Evolutionary conservation across 805 yeast genomes (phyloP).

Genomic region (Ogataea philodendri): DNA sequence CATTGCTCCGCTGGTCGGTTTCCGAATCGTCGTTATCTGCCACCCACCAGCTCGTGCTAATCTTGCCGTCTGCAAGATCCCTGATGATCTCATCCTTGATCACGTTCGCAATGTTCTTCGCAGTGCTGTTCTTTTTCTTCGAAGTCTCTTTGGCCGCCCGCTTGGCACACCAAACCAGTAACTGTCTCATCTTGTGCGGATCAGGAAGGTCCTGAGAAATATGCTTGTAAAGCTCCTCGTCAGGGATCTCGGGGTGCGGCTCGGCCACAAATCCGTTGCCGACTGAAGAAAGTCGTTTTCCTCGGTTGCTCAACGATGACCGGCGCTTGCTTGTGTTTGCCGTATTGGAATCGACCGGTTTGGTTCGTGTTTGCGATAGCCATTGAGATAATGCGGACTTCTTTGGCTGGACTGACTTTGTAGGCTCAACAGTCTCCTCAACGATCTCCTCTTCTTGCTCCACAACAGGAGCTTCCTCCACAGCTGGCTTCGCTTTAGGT

Average conservation of each 20-base stretch:
- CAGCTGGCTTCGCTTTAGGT: no score
- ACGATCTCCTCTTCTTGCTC: no score
- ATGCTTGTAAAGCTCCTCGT: conserved; percentile 56
- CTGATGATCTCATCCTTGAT: conserved; percentile 61
- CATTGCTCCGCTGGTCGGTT: conserved; percentile 16
- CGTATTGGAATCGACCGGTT: conserved; percentile 2
- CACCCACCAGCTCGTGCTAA: conserved; percentile 70
- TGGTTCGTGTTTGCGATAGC: conserved; percentile 5
- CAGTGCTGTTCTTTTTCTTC: conserved; percentile 12
- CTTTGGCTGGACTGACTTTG: conserved; percentile 1
- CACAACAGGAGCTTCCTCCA: no score
- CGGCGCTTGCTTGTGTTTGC: conserved; percentile 35
- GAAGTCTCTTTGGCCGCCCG: conserved; percentile 38
- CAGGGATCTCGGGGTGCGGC: conserved; percentile 62
- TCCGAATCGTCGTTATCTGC: conserved; percentile 31
- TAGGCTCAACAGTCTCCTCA: no score
- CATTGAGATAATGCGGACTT: conserved; percentile 1
- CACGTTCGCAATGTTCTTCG: conserved; percentile 55
- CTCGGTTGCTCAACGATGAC: conserved; percentile 55
- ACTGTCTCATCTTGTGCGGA: conserved; percentile 69
- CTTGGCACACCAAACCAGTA: conserved; percentile 65
- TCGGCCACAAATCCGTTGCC: conserved; percentile 69
- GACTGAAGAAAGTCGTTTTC: conserved; percentile 69
- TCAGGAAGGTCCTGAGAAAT: conserved; percentile 62
- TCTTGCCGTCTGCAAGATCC: conserved; percentile 57